phyloP scores from a whole-genome alignment of 1,139 yeast species.

The Debaryomyces coudertii region DNA sequence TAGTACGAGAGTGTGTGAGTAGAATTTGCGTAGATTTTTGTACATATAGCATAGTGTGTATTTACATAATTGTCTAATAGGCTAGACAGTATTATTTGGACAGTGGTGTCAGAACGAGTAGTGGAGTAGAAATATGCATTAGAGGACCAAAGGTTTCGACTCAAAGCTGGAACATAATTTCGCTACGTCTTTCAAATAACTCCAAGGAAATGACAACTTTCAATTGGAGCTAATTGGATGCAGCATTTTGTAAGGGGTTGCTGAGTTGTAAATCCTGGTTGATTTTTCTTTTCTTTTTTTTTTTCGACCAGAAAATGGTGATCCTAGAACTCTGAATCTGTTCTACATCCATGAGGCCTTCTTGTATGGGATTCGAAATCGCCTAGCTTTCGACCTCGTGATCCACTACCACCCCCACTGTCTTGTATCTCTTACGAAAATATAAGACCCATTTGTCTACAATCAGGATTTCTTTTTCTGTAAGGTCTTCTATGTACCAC shows the following conservation, averaged over 20 bases:
- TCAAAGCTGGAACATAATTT: no score
- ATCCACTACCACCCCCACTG: constrained; percentile 42
- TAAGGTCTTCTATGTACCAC: constrained; percentile 54
- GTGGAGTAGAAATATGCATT: neutral
- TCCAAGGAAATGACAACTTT: no score
- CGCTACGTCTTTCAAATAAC: no score
- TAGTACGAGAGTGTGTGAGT: no score
- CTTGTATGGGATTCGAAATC: neutral
- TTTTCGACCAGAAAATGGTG: no score
- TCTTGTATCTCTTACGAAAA: constrained; percentile 52
- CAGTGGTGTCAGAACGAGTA: neutral
- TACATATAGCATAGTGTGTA: neutral
- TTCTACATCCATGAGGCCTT: neutral
- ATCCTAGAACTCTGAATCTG: no score
- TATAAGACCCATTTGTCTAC: constrained; percentile 63
- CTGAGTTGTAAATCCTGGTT: no score
- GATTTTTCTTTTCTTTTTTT: no score
- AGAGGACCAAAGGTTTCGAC: no score
- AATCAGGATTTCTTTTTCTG: constrained; percentile 51
- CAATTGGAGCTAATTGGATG: no score
- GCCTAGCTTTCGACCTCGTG: constrained; percentile 19
- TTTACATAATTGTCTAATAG: neutral
- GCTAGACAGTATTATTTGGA: neutral
- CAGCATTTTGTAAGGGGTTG: no score
- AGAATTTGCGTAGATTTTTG: no score